Evolutionary conservation across 2,329 filamentous ascomycete species (phyloP), one percentile per base, ranked within the genome.

Genomic region (Alternaria postmessia): DNA sequence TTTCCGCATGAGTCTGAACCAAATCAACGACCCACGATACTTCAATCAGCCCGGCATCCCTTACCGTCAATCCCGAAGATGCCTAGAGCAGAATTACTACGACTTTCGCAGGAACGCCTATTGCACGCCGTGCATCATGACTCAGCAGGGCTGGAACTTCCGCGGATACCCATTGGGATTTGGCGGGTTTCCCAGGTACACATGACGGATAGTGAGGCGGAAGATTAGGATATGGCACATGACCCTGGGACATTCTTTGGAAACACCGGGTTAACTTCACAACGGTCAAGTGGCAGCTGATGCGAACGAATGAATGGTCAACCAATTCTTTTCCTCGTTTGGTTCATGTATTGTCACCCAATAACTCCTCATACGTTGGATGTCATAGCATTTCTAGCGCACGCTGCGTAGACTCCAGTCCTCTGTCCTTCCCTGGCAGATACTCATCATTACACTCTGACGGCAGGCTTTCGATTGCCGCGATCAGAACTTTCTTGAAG

Each of bases 1-100:
- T 20, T 36, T 60, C 2, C 51, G 41, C n/a, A 48, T 24, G 11
- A 41, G 44, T 8, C 39, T 64, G 1, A 22, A 64, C 38, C 32
- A 16, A 1, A 62, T 64, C 36, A 64, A 62, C 32, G 46, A 64
- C 4, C 44, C 54, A 3, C n/a, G 28, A 8, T 55, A 59, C 30
- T 38, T 62, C 5, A 22, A 30, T 12, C 54, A 52, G n/a, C 38
- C 51, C 12, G 52, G 56, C 1, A n/a, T 64, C 1, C 62, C 59
- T 4, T 64, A 59, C 20, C 18, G n/a, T 8, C 59, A 54, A 24
- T 52, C 55, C 0, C 11, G 28, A 18, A 28, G 44, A 4, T 60
- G 62, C 11, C 48, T 22, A 12, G 14, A 43, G 32, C 48, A 59
- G 51, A 47, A 28, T 20, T 28, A 18, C 3, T 36, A 44, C 14